These are phyloP conservation scores for Marsdenia floribunda DNA, from an alignment of 257 asterid genomes.

Conservation along the genomic window DNA sequence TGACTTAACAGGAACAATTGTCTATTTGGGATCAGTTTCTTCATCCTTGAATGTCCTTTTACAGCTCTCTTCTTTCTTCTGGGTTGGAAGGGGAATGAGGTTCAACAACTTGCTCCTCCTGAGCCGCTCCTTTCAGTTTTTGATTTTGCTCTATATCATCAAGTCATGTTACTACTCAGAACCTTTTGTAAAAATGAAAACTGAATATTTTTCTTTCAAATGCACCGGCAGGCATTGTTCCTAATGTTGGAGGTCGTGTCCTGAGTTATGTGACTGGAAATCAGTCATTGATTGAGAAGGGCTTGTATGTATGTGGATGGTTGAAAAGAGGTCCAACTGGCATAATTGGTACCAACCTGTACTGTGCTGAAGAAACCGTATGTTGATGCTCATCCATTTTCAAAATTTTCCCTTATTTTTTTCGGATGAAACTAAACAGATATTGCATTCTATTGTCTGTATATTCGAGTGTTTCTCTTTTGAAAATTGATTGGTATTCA, in stretches of 20 bases:
- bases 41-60: not conserved
- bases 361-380: slow-evolving; percentile 89
- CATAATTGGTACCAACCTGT: slow-evolving; percentile 70
- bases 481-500: not conserved
- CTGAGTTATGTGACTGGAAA: slow-evolving; percentile 34
- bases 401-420: not conserved
- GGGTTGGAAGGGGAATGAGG: not conserved
- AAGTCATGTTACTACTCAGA: not conserved
- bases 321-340: slow-evolving; percentile 94
- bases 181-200: not conserved
- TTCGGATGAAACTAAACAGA: not conserved
- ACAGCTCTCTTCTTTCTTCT: not conserved
- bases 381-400: slow-evolving; percentile 17
- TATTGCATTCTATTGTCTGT: not conserved
- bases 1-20: not conserved
- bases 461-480: not conserved
- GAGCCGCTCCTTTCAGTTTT: not conserved
- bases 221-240: slow-evolving; percentile 57
- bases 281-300: slow-evolving; percentile 39
- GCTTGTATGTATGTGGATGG: slow-evolving; percentile 90
- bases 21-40: not conserved
- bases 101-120: not conserved
- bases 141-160: not conserved
- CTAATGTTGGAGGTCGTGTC: slow-evolving; percentile 73
- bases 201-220: not conserved